These are phyloP conservation scores for Penicillium sp. DNA, from an alignment of 2,329 filamentous ascomycete genomes.

Conservation along the genomic window DNA sequence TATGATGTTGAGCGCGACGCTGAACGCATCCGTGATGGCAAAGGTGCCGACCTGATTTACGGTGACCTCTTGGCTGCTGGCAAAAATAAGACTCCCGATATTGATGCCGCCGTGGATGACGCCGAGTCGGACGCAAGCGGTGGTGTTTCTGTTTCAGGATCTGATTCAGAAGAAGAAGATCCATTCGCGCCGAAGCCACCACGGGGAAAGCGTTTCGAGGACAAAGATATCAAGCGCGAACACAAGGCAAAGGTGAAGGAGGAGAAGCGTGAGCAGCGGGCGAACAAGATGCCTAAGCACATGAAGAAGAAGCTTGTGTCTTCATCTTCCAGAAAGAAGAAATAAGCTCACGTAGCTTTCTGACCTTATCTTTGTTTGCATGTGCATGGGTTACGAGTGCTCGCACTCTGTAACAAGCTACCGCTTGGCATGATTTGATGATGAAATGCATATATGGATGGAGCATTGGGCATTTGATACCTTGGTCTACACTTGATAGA, in stretches of 20 bases:
- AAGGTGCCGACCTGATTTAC: constrained; percentile 78
- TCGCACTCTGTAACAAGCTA: constrained; percentile 13
- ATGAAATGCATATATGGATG: constrained; percentile 29
- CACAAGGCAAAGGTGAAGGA: constrained; percentile 94
- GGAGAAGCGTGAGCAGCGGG: constrained; percentile 87
- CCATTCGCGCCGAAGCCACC: constrained; percentile 66
- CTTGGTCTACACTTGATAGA: constrained; percentile 24
- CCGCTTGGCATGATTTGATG: constrained; percentile 31
- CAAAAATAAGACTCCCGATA: constrained; percentile 26
- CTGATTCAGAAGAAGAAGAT: constrained; percentile 46
- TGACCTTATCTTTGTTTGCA: constrained; percentile 14
- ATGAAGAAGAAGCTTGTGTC: constrained; percentile 68
- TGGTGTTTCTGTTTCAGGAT: constrained; percentile 37
- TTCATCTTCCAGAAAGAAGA: constrained; percentile 36
- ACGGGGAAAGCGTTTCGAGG: constrained; percentile 79
- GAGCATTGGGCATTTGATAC: constrained; percentile 32
- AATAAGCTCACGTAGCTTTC: constrained; percentile 25
- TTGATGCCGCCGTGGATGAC: constrained; percentile 37
- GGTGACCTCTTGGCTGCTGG: constrained; percentile 76
- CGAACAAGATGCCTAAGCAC: constrained; percentile 95
- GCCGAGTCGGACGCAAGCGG: constrained; percentile 36
- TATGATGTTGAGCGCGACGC: constrained; percentile 94
- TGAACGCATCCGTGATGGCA: constrained; percentile 70
- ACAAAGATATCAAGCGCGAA: constrained; percentile 84
- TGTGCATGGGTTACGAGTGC: constrained; percentile 15